Evolutionary conservation across 2,329 filamentous ascomycete species (phyloP), one percentile per base, ranked within the genome.

Genomic region (Rhynchosporium secalis): DNA sequence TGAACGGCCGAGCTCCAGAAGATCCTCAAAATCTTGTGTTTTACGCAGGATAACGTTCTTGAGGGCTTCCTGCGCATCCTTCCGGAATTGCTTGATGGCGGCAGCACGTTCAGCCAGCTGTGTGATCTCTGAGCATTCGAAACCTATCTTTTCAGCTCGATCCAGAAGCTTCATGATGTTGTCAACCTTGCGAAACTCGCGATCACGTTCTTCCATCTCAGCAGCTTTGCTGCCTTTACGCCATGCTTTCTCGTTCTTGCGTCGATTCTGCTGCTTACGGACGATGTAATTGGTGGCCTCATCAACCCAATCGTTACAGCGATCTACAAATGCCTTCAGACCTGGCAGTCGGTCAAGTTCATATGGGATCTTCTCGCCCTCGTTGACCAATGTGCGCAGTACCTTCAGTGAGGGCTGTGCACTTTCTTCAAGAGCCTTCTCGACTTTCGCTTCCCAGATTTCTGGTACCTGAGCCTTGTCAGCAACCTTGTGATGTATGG

Each of bases 281-380:
- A 95, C 93, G 72, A 93, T 96, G 79, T 96, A 99, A 74, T 90
- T 93, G 72, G 91, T 95, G 68, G 95, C 95, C 78, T 98, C 94
- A 72, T 98, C 95, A 66, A 97, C 92, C 90, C 96, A 97, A 74
- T 96, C 92, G 76, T 96, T 96, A 80, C 95, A 98, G 72, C 91
- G 89, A 70, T 96, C 92, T 75, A 99, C 95, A 78, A 96, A 99
- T 68, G 88, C 85, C 77, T 87, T 90, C 70, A 99, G 83, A 70
- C 91, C 85, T 70, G 89, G 84, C 66, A 99, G 83, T 66, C 92
- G 93, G 68, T 88, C 86, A 65, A 99, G 83, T 62, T 92, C 89
- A 80, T 91, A 96, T 62, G 94, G 92, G 72, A 99, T 97, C 76
- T 92, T 93, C 78, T 99, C 95, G 76, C 95, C 95, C 81, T 99